Conservation (phyloP, 768 basidiomycete genomes). For the Guyanaporus albipodus region DNA sequence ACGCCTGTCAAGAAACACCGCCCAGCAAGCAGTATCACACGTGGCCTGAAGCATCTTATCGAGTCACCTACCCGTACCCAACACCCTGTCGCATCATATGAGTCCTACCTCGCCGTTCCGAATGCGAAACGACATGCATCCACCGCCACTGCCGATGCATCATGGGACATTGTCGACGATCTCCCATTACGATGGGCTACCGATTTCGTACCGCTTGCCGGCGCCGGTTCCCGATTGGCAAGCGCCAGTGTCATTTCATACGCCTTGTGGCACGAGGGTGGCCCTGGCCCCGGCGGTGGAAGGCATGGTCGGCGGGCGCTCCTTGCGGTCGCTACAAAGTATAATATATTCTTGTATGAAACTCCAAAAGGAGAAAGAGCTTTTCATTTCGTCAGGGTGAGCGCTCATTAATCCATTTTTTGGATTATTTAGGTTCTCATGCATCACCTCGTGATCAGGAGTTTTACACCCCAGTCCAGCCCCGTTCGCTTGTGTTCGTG, state of each 20-base stretch:
- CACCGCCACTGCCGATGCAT: slow-evolving; percentile 43
- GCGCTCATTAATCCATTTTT: not conserved
- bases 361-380: slow-evolving; percentile 79
- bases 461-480: slow-evolving; percentile 73
- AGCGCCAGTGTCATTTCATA: slow-evolving; percentile 59
- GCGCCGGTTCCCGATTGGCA: slow-evolving; percentile 58
- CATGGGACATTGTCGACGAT: slow-evolving; percentile 73
- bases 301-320: slow-evolving; percentile 46
- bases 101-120: slow-evolving; percentile 31
- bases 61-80: slow-evolving; percentile 34
- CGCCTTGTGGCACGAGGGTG: slow-evolving; percentile 64
- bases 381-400: slow-evolving; percentile 74
- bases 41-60: slow-evolving; percentile 58
- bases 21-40: slow-evolving; percentile 54
- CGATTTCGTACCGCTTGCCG: slow-evolving; percentile 77
- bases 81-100: slow-evolving; percentile 26
- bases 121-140: slow-evolving; percentile 19
- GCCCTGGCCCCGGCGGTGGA: slow-evolving; percentile 39
- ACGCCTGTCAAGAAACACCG: slow-evolving; percentile 45
- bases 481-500: slow-evolving; percentile 66
- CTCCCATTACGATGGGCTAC: slow-evolving; percentile 82
- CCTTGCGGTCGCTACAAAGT: slow-evolving; percentile 75
- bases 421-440: not conserved
- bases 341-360: slow-evolving; percentile 71
- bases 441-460: slow-evolving; percentile 45